Evolutionary conservation across 805 yeast species (phyloP).

Genomic region (Hanseniaspora hatyaiensis): DNA sequence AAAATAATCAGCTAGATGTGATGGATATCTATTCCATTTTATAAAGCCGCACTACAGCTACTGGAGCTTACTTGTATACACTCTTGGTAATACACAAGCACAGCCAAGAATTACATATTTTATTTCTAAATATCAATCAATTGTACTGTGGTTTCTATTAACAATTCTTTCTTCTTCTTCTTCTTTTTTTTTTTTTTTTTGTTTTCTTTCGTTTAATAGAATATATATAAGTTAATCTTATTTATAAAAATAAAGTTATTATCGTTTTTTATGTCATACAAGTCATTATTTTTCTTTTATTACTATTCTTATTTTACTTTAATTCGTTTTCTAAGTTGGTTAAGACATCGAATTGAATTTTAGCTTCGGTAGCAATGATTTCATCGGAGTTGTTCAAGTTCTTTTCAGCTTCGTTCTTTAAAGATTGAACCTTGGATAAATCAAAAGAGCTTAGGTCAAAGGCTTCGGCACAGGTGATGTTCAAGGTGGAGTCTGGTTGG

Average conservation of each 20-base stretch:
- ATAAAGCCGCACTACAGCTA: too few species aligned
- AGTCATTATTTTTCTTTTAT: neutral
- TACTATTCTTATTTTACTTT: slow-evolving; percentile 18
- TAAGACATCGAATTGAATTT: slow-evolving; percentile 88
- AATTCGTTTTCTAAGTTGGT: slow-evolving; percentile 65
- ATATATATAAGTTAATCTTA: slow-evolving; percentile 2
- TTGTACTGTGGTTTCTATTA: neutral
- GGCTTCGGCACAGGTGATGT: slow-evolving; percentile 91
- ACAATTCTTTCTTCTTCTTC: slow-evolving; percentile 11
- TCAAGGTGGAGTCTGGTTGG: slow-evolving; percentile 82
- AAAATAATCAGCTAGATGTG: neutral
- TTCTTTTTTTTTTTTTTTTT: slow-evolving; percentile 4
- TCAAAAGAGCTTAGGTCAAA: slow-evolving; percentile 82
- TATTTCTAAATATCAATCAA: neutral
- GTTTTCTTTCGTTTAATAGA: neutral
- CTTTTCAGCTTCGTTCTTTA: slow-evolving; percentile 89
- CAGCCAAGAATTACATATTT: neutral
- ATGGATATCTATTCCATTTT: neutral
- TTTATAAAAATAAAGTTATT: neutral
- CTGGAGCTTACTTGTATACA: too few species aligned
- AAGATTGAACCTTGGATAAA: slow-evolving; percentile 60
- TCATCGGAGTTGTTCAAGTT: slow-evolving; percentile 76
- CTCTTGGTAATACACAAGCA: neutral
- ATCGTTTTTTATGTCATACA: neutral
- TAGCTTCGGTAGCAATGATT: slow-evolving; percentile 84